These are phyloP conservation scores for Macaranga tanarius DNA, from an alignment of 441 rosid genomes.

Conservation along the genomic window DNA sequence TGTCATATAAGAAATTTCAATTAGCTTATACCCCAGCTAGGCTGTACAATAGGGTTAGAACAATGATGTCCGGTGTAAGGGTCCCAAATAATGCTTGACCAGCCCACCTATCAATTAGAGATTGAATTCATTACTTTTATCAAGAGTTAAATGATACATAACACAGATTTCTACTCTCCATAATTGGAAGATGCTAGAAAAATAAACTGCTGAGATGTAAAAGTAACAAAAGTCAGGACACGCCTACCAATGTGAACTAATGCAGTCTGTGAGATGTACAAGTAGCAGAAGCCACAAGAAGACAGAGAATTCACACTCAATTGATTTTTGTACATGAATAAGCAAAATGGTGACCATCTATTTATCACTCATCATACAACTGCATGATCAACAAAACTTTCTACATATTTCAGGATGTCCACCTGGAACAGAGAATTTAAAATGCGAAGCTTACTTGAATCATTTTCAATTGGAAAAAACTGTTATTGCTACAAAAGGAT, in stretches of 20 bases:
- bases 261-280: not conserved
- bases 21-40: constrained; percentile 74
- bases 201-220: not conserved
- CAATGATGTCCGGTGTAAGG: constrained; percentile 83
- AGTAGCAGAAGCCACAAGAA: not conserved
- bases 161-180: not conserved
- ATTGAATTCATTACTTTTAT: constrained; percentile 16
- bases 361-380: constrained; percentile 4
- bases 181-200: not conserved
- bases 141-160: constrained; percentile 9
- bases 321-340: not conserved
- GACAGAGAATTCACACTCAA: not conserved
- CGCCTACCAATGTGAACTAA: constrained; percentile 3
- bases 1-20: not conserved
- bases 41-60: constrained; percentile 92
- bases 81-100: constrained; percentile 98
- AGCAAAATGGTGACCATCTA: not conserved
- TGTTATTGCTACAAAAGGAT: not conserved
- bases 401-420: not conserved
- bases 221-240: too few relatives aligned
- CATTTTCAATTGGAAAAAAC: not conserved
- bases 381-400: not conserved
- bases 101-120: constrained; percentile 74
- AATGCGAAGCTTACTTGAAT: not conserved
- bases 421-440: too few relatives aligned